Evolutionary conservation across 1,284 basidiomycete genomes (phyloP).

Genomic region (Cutaneotrichosporon curvatum): DNA sequence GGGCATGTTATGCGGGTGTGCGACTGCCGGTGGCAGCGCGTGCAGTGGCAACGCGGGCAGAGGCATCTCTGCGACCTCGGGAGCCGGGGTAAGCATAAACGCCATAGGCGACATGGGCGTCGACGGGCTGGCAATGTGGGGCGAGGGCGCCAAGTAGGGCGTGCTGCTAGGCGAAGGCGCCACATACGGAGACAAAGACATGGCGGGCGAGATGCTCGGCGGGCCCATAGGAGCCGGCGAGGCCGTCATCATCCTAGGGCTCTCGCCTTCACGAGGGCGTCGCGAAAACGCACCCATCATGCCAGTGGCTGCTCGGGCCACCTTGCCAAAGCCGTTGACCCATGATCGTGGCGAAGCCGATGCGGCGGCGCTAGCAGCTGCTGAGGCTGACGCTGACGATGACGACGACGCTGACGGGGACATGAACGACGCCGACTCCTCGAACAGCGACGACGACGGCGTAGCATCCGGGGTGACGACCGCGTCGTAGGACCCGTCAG

Average conservation of each 20-base stretch:
- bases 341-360: constrained; percentile 23
- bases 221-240: constrained; percentile 1
- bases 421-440: background rate
- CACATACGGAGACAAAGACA: constrained; percentile 1
- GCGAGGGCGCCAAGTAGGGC: constrained; percentile 14
- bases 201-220: background rate
- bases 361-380: constrained; percentile 1
- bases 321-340: constrained; percentile 35
- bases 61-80: constrained; percentile 13
- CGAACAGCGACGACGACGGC: constrained; percentile 8
- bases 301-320: constrained; percentile 35
- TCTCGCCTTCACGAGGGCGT: constrained; percentile 19
- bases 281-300: constrained; percentile 21
- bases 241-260: constrained; percentile 7
- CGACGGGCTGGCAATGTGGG: constrained; percentile 1
- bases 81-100: constrained; percentile 14
- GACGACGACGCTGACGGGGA: background rate
- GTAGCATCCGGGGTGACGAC: constrained; percentile 16
- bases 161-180: background rate
- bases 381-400: too few relatives aligned
- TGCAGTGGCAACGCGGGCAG: constrained; percentile 11
- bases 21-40: constrained; percentile 15
- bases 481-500: constrained; percentile 3
- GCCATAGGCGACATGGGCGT: constrained; percentile 12
- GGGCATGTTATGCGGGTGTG: constrained; percentile 18